Conservation (phyloP, 805 yeast genomes). For the Wickerhamiella brachini region DNA sequence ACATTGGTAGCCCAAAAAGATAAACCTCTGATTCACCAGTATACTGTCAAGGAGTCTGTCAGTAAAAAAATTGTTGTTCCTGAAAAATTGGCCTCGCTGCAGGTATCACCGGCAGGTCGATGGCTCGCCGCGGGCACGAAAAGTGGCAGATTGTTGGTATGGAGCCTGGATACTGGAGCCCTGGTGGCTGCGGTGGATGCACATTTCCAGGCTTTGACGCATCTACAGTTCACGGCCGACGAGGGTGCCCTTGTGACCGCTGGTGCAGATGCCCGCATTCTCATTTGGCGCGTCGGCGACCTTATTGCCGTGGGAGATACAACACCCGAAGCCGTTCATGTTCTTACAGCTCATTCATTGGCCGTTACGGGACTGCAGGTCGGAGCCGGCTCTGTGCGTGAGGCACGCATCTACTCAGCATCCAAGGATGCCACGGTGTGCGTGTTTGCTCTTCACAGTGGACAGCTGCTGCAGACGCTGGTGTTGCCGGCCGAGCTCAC, state of each 20-base stretch:
- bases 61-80: slow-evolving; percentile 78
- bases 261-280: slow-evolving; percentile 69
- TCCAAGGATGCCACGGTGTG: slow-evolving; percentile 67
- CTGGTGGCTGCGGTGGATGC: slow-evolving; percentile 60
- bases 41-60: slow-evolving; percentile 50
- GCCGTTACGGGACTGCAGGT: slow-evolving; percentile 37
- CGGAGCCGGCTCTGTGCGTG: slow-evolving; percentile 38
- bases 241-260: slow-evolving; percentile 57
- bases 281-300: slow-evolving; percentile 60
- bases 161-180: slow-evolving; percentile 75
- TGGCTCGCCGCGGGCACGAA: slow-evolving; percentile 56
- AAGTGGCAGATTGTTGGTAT: slow-evolving; percentile 65
- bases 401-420: slow-evolving; percentile 49
- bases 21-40: slow-evolving; percentile 64
- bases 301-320: slow-evolving; percentile 31
- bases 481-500: slow-evolving; percentile 48
- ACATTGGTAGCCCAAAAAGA: slow-evolving; percentile 53
- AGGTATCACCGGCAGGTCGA: slow-evolving; percentile 29
- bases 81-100: slow-evolving; percentile 52
- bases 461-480: slow-evolving; percentile 49
- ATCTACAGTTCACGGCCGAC: slow-evolving; percentile 45
- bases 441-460: slow-evolving; percentile 42
- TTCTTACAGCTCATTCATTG: slow-evolving; percentile 29
- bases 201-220: slow-evolving; percentile 67
- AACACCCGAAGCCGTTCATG: slow-evolving; percentile 16